Evolutionary conservation across 2,329 filamentous ascomycete genomes (phyloP).

Genomic region (Epichloe sibirici): DNA sequence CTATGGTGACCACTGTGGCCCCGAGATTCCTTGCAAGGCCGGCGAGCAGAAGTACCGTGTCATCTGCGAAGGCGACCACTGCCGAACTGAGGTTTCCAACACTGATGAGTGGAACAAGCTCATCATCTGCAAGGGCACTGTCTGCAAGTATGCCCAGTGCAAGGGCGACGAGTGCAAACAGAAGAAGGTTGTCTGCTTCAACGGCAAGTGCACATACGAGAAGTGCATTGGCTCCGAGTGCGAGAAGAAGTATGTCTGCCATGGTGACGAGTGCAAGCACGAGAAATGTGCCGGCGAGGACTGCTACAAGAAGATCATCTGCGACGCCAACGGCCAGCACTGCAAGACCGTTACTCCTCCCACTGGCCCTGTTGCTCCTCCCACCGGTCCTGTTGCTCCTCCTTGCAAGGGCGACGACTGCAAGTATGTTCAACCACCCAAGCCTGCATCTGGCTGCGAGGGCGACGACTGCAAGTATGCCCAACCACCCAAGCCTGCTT

Average conservation of each 20-base stretch:
- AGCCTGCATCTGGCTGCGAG: background rate
- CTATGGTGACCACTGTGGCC: constrained; percentile 21
- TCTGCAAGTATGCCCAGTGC: constrained; percentile 18
- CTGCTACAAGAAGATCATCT: constrained; percentile 19
- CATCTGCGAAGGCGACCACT: constrained; percentile 19
- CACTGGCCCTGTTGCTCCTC: constrained; percentile 1
- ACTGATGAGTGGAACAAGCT: constrained; percentile 18
- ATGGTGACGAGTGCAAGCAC: constrained; percentile 18
- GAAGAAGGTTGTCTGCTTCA: constrained; percentile 23
- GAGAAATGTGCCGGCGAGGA: constrained; percentile 17
- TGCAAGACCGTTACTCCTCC: constrained; percentile 9
- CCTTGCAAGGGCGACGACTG: constrained; percentile 6
- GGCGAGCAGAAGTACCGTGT: constrained; percentile 17
- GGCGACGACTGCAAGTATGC: background rate
- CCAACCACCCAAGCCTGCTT: background rate
- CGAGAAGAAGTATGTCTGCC: constrained; percentile 22
- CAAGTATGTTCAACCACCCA: background rate
- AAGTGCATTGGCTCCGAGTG: constrained; percentile 18
- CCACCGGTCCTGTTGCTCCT: background rate
- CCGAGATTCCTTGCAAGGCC: constrained; percentile 16
- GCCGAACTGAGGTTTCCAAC: constrained; percentile 15
- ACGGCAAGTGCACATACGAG: constrained; percentile 18
- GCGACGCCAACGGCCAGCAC: constrained; percentile 12
- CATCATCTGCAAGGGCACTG: constrained; percentile 15
- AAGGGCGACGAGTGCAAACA: constrained; percentile 12